A percentile compares a stretch with the other conserved stretches of the same genome.
These are phyloP conservation scores for Blastobotrys raffinosifermentans DNA, from an alignment of 1,139 yeast species.

Conservation along the genomic window DNA sequence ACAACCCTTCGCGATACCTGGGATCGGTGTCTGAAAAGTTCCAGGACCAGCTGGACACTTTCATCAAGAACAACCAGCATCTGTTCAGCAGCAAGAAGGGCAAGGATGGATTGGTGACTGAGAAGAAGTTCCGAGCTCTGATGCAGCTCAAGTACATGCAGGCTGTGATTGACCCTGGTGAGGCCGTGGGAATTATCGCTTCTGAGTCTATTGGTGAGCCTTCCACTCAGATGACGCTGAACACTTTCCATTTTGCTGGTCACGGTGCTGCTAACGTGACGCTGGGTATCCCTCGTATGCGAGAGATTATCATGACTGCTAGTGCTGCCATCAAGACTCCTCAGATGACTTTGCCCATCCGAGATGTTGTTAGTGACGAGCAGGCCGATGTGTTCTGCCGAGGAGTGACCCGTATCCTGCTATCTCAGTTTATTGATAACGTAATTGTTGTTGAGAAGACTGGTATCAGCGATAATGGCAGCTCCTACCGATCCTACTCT, in stretches of 20 bases:
- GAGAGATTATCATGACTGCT: conserved; percentile 99
- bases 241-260: conserved; percentile 99
- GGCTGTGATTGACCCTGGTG: conserved; percentile 92
- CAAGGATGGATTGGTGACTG: conserved; percentile 42
- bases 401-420: conserved; percentile 74
- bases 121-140: conserved; percentile 87
- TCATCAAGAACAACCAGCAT: conserved; percentile 46
- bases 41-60: conserved; percentile 70
- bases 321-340: conserved; percentile 94
- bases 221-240: conserved; percentile 98
- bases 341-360: conserved; percentile 90
- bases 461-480: conserved; percentile 50
- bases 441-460: conserved; percentile 80
- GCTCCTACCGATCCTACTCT: conserved; percentile 64
- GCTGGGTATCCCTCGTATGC: conserved; percentile 98
- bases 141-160: conserved; percentile 99
- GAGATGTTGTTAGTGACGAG: conserved; percentile 70
- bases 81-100: conserved; percentile 48
- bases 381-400: conserved; percentile 93
- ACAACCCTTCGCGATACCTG: conserved; percentile 80
- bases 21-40: conserved; percentile 93
- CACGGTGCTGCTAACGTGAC: conserved; percentile 99
- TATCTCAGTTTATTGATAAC: conserved; percentile 84
- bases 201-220: conserved; percentile 99
- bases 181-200: conserved; percentile 96